These are phyloP conservation scores for Phytophthora quininea DNA, from an alignment of 352 stramenopile genomes.

Conservation along the genomic window DNA sequence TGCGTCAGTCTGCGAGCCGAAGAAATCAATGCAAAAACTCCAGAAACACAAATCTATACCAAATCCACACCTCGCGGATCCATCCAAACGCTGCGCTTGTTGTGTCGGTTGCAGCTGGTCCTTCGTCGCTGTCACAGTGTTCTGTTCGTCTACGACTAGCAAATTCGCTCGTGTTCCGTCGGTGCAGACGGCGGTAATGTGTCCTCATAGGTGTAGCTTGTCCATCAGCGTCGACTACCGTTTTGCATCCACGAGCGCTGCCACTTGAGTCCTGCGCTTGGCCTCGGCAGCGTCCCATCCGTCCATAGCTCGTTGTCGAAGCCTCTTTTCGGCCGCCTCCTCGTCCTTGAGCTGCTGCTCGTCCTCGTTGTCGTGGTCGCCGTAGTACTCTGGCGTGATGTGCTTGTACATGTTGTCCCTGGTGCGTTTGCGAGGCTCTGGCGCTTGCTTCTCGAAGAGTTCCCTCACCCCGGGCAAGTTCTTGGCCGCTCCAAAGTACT, in stretches of 20 bases:
- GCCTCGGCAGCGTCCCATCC: slow-evolving; percentile 59
- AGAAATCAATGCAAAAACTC: slow-evolving; percentile 16
- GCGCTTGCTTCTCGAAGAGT: slow-evolving; percentile 89
- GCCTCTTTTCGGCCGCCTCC: slow-evolving; percentile 44
- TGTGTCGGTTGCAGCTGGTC: no score
- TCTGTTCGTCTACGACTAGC: slow-evolving; percentile 2
- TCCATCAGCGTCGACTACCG: neutral
- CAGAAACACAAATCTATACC: slow-evolving; percentile 24
- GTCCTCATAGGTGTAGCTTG: neutral
- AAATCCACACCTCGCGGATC: slow-evolving; percentile 14
- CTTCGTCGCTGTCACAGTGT: neutral
- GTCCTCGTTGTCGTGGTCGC: slow-evolving; percentile 73
- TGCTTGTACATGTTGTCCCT: slow-evolving; percentile 91
- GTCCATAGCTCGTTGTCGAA: slow-evolving; percentile 56
- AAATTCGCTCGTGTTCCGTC: slow-evolving; percentile 3
- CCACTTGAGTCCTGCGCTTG: slow-evolving; percentile 45
- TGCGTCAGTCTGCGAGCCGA: slow-evolving; percentile 12
- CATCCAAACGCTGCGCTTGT: neutral
- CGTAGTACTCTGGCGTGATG: slow-evolving; percentile 90
- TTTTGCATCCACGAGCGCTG: slow-evolving; percentile 35
- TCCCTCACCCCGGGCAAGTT: slow-evolving; percentile 96
- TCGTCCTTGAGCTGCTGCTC: slow-evolving; percentile 58
- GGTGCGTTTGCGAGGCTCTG: slow-evolving; percentile 60
- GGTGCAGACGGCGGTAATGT: neutral
- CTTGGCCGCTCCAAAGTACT: slow-evolving; percentile 98